These are phyloP conservation scores for Pestalotiopsis sp. DNA, from an alignment of 2,329 filamentous ascomycete genomes.

Conservation along the genomic window DNA sequence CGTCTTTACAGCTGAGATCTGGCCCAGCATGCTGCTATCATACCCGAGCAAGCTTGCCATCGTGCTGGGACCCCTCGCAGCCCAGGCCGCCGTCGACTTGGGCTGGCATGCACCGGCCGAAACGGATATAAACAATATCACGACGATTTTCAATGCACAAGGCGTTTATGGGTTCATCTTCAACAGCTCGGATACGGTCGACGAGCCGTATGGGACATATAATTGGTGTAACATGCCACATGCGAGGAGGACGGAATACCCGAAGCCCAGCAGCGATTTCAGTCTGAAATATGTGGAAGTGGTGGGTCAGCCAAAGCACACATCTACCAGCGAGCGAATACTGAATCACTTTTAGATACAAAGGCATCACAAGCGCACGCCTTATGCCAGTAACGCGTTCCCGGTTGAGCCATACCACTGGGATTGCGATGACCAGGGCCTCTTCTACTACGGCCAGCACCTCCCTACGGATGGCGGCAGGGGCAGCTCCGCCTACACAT, in stretches of 20 bases:
- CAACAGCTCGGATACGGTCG: slow-evolving; percentile 62
- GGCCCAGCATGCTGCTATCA: not conserved
- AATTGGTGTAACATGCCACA: slow-evolving; percentile 92
- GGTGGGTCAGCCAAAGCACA: slow-evolving; percentile 20
- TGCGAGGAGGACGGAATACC: slow-evolving; percentile 67
- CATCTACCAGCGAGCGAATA: not conserved
- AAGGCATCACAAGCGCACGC: slow-evolving; percentile 82
- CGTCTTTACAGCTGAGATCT: not conserved
- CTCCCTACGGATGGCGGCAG: slow-evolving; percentile 41
- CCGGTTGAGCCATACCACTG: slow-evolving; percentile 71
- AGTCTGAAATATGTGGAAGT: slow-evolving; percentile 75
- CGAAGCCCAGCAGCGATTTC: slow-evolving; percentile 52
- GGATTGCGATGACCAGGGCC: slow-evolving; percentile 69
- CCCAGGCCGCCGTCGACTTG: slow-evolving; percentile 34
- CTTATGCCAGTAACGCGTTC: slow-evolving; percentile 76
- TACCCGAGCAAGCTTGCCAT: not conserved
- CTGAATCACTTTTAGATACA: slow-evolving; percentile 56
- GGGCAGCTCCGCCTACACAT: slow-evolving; percentile 50
- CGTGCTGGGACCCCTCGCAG: not conserved
- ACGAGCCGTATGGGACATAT: slow-evolving; percentile 61
- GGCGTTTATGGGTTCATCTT: slow-evolving; percentile 76
- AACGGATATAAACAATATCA: slow-evolving; percentile 61
- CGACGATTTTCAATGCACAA: slow-evolving; percentile 52
- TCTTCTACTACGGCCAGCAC: slow-evolving; percentile 69
- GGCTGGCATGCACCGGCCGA: slow-evolving; percentile 59